phyloP scores from a whole-genome alignment of 2,329 filamentous ascomycete species.

The Hypomyces perniciosus region DNA sequence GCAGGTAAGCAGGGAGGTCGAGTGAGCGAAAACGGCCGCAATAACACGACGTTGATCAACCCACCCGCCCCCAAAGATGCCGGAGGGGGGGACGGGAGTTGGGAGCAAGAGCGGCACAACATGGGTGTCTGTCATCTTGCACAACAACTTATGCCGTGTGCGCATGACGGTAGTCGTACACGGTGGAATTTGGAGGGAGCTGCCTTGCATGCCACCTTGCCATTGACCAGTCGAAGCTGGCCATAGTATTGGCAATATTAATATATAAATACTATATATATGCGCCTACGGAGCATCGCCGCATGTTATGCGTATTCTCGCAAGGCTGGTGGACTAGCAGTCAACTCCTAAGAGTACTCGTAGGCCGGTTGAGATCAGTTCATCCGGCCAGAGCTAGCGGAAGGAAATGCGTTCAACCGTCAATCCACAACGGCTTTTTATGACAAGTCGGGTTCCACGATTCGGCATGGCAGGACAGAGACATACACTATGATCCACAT shows the following conservation, averaged over 20 bases:
- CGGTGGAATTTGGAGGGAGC: background rate
- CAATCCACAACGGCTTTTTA: constrained; percentile 4
- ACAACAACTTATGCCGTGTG: background rate
- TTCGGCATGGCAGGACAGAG: constrained; percentile 5
- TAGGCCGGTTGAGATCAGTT: no score
- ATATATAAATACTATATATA: background rate
- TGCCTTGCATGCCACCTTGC: background rate
- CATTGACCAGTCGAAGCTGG: background rate
- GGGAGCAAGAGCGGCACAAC: background rate
- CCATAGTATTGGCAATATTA: background rate
- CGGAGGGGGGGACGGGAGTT: background rate
- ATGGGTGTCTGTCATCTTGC: background rate
- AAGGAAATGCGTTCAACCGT: background rate
- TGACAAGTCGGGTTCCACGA: constrained; percentile 12
- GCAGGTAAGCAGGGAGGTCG: no score
- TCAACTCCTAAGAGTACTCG: no score
- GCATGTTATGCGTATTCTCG: background rate
- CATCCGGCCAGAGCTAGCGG: background rate
- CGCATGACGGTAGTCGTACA: background rate
- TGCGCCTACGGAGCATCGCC: no score
- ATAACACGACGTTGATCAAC: background rate
- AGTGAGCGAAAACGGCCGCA: no score
- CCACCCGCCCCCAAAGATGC: background rate
- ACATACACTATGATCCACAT: no score
- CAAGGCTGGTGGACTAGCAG: background rate